Evolutionary conservation across 2,329 filamentous ascomycete species (phyloP), one percentile per base, ranked within the genome.

Genomic region (Fusarium verrucosum): DNA sequence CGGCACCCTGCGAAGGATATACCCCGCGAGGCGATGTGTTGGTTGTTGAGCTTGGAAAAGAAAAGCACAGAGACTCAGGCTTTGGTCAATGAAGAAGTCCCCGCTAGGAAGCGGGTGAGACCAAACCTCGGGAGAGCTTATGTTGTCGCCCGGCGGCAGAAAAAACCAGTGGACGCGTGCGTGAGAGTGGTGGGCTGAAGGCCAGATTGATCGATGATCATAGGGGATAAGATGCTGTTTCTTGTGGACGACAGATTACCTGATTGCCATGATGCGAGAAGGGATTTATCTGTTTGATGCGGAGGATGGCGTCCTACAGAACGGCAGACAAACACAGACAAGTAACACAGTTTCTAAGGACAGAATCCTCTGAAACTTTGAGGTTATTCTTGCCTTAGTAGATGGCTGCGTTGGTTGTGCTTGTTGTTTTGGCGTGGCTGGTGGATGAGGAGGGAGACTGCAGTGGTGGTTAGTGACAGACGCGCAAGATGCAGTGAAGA

Each of bases 1-100:
- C 69, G 75, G 73, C 76, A 76, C 74, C 60, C 74, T 75, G 75
- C 75, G 76, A 78, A 76, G 76, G 76, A 78, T 78, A 78, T 78
- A 78, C 76, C 76, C 75, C 73, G 72, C 70, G 75, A 77, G 72
- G 73, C 74, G 69, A 70, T 75, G 70, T 74, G 74, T 73, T 66
- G 64, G 75, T 76, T 75, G 74, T 73, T 72, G 74, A 75, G 74
- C 72, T 75, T 69, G 68, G 67, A 71, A 67, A 64, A 67, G 58
- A 67, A 66, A 69, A 66, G 67, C 73, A 70, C 64, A 69, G 70
- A 71, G 68, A 69, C 63, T 61, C 68, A 62, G 68, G 61, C 50
- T 68, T 70, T 63, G 61, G 61, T 68, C 45, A 58, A 54, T 60
- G 62, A 66, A 58, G 63, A 61, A 49, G 55, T 45, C 64, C 64